phyloP scores from a whole-genome alignment of 208 protist genomes.

The Trichomonas tenax region DNA sequence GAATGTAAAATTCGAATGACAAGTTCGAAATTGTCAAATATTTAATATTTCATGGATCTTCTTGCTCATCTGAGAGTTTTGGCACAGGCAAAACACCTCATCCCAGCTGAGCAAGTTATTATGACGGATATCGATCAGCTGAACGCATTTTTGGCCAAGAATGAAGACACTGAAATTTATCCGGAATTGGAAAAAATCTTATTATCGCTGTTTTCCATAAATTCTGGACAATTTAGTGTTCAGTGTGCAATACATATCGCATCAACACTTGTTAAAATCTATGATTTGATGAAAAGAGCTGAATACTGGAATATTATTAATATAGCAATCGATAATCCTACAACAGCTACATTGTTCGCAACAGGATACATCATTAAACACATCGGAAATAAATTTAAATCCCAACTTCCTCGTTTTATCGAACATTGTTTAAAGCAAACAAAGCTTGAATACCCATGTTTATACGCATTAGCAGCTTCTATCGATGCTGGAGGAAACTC shows the following conservation, averaged over 20 bases:
- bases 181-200: neutral
- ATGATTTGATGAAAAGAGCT: neutral
- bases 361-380: neutral
- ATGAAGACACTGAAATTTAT: no score
- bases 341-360: neutral
- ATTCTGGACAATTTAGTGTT: neutral
- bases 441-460: neutral
- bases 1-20: no score
- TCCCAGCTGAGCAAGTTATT: neutral
- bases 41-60: neutral
- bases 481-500: neutral
- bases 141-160: neutral
- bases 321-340: neutral
- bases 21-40: no score
- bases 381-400: conserved; percentile 12
- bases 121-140: neutral
- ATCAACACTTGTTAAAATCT: neutral
- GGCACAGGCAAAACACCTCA: neutral
- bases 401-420: neutral
- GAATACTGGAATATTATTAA: neutral
- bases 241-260: neutral
- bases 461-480: neutral
- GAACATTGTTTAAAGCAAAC: neutral
- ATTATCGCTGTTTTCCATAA: neutral
- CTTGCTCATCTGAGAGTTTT: neutral